Base-by-base conservation (phyloP, 108 stramenopile genomes). In the Aurantiochytrium sp. region DNA sequence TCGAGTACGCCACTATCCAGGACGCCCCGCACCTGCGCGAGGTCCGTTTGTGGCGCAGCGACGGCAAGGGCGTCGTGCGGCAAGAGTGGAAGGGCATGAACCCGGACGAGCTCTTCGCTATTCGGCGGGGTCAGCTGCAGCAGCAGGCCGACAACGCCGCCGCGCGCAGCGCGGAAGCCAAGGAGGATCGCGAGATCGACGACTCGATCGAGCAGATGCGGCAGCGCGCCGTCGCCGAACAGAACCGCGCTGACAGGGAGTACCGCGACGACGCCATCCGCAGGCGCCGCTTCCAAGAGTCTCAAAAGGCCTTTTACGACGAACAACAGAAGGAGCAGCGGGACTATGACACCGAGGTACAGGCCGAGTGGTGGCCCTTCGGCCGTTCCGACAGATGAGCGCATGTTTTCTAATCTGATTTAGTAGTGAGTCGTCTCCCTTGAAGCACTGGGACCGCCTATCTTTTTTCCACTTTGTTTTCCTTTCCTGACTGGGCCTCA, bases 11-110 rank as follows among this genome's bases (percentile, higher is more conserved):
- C 22, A 34, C 59, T 0, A 34, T 65, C 24, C 2, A 27, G 8
- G 3, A 15, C 10, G 8, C 32, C 59, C 15, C 12, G 27, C 59
- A 4, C 19, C 27, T 65, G 15, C 59, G 59, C 8, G 59, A 65
- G 59, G 59, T 17, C 59, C 27, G 59, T 17, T 12, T 15, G 15
- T 6, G 12, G 2, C 34, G 32, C 2, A 34, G 0, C 10, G 32
- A 65, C 27, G 32, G 32, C 19, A 8, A 27, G 10, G 32, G 59
- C 0, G 59, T 15, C 27, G 59, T 81, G n/a, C 39, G 45, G 12
- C 73, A 81, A 30, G 73, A 81, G 45, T 81, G 73, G 73, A 81
- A 81, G 24, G 73, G 73, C 12, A 81, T 81, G 73, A 81, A 6
- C 8, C 73, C 73, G 12, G 42, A 24, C 6, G 68, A 68, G 31